A percentile compares a stretch with the other conserved stretches of the same genome.
Conservation (phyloP, 805 yeast genomes). For the Debaryomyces prosopidis region DNA sequence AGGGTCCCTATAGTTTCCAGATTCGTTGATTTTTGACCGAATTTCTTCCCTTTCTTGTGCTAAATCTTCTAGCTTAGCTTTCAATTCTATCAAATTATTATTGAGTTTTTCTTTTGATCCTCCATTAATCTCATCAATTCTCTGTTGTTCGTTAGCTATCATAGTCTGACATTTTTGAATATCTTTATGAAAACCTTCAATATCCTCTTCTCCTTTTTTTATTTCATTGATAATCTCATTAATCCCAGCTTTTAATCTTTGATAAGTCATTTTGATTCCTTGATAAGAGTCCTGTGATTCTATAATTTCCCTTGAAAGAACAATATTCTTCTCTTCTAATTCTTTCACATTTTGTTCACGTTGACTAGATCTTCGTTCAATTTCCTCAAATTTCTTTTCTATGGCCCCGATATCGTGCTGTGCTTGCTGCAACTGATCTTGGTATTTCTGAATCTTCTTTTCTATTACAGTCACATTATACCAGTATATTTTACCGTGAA, state of each 20-base stretch:
- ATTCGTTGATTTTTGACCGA: slow-evolving; percentile 13
- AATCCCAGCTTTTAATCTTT: slow-evolving; percentile 11
- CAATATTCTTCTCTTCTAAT: slow-evolving; percentile 7
- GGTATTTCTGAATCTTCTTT: slow-evolving; percentile 18
- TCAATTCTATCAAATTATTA: slow-evolving; percentile 15
- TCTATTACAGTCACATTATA: slow-evolving; percentile 36
- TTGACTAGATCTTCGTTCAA: slow-evolving; percentile 1
- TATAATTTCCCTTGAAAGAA: slow-evolving; percentile 2
- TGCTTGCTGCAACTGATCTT: slow-evolving; percentile 14
- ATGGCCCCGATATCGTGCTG: slow-evolving; percentile 16
- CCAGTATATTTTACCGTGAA: slow-evolving; percentile 46
- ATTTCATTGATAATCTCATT: slow-evolving; percentile 20
- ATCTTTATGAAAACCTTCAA: slow-evolving; percentile 16
- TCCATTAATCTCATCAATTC: slow-evolving; percentile 43
- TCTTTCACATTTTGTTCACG: slow-evolving; percentile 2
- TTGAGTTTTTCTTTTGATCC: slow-evolving; percentile 40
- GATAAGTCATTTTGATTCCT: slow-evolving; percentile 18
- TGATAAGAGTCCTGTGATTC: slow-evolving; percentile 5
- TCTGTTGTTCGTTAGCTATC: slow-evolving; percentile 33
- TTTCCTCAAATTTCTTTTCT: slow-evolving; percentile 9
- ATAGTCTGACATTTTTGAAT: slow-evolving; percentile 20
- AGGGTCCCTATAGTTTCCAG: slow-evolving; percentile 10
- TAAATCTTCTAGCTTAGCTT: slow-evolving; percentile 19
- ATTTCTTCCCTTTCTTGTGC: slow-evolving; percentile 17
- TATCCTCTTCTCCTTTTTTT: slow-evolving; percentile 16